These are phyloP conservation scores for Dactylellina cionopaga DNA, from an alignment of 2,329 filamentous ascomycete species.

Conservation along the genomic window DNA sequence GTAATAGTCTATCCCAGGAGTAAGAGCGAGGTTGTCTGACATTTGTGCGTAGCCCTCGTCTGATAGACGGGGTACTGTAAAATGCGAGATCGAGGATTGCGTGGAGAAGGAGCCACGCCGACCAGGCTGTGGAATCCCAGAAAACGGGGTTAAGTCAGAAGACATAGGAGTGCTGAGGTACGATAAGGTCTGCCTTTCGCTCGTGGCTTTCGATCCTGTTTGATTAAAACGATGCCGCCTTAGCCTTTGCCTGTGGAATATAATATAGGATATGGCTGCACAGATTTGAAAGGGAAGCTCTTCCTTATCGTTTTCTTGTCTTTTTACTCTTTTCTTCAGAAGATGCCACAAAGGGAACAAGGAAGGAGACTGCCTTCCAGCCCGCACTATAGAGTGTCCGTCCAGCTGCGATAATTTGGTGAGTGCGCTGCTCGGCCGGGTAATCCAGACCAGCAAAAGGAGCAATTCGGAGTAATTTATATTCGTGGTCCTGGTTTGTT, in stretches of 20 bases:
- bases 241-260: no score
- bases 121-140: slow-evolving; percentile 47
- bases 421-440: slow-evolving; percentile 51
- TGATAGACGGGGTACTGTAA: slow-evolving; percentile 45
- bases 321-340: slow-evolving; percentile 30
- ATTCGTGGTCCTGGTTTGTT: slow-evolving; percentile 45
- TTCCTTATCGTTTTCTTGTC: no score
- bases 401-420: slow-evolving; percentile 50
- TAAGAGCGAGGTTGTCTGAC: slow-evolving; percentile 49
- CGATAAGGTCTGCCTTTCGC: slow-evolving; percentile 41
- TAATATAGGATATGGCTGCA: no score
- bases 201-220: slow-evolving; percentile 47
- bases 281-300: no score
- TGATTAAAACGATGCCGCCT: slow-evolving; percentile 41
- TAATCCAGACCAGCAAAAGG: slow-evolving; percentile 50
- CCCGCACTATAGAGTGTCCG: slow-evolving; percentile 70
- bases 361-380: slow-evolving; percentile 94
- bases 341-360: slow-evolving; percentile 70
- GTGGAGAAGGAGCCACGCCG: slow-evolving; percentile 46
- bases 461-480: slow-evolving; percentile 46
- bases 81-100: slow-evolving; percentile 50
- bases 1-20: slow-evolving; percentile 48
- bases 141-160: slow-evolving; percentile 50
- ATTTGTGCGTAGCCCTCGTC: slow-evolving; percentile 45
- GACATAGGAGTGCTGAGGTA: slow-evolving; percentile 48